These are phyloP conservation scores for Silene coronaria DNA, from an alignment of 179 eudicot genomes.

Conservation along the genomic window DNA sequence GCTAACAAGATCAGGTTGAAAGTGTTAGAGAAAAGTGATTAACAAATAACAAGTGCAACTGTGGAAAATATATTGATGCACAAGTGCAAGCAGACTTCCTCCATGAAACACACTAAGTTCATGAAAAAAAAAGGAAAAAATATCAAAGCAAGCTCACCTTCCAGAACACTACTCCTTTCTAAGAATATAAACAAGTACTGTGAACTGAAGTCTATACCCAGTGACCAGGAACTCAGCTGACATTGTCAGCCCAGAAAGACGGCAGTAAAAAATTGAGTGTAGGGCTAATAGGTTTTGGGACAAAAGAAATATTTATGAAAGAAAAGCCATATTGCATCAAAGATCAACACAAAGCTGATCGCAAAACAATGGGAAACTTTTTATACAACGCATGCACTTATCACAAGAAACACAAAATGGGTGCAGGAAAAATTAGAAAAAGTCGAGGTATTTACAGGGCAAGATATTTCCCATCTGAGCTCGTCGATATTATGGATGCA, in stretches of 20 bases:
- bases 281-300: no score
- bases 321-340: neutral
- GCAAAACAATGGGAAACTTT: neutral
- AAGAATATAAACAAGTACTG: neutral
- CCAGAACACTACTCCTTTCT: no score
- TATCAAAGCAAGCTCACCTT: no score
- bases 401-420: slow-evolving; percentile 5
- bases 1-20: no score
- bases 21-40: no score
- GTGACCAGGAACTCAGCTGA: neutral
- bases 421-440: neutral
- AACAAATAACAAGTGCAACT: no score
- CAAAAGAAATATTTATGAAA: neutral
- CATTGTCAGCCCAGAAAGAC: neutral
- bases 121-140: no score
- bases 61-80: no score
- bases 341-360: neutral
- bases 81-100: no score
- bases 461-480: slow-evolving; percentile 93
- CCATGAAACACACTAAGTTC: no score
- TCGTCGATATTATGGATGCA: slow-evolving; percentile 67
- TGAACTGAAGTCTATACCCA: neutral
- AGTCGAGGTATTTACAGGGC: slow-evolving; percentile 56
- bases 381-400: neutral
- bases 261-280: neutral